phyloP scores from a whole-genome alignment of 2,329 filamentous ascomycete genomes.

The Paecilomyces formosus region DNA sequence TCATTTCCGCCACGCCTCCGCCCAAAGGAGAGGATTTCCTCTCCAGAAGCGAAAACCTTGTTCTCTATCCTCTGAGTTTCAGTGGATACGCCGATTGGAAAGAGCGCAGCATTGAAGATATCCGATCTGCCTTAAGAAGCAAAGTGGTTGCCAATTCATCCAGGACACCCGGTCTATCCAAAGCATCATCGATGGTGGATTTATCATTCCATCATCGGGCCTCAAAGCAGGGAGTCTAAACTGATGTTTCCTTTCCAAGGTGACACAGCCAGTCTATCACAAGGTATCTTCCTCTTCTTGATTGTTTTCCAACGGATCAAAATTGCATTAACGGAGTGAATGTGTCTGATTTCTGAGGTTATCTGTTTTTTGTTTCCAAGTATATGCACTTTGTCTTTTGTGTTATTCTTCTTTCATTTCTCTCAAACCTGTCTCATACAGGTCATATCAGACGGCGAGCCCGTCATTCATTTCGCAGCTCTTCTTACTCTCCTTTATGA shows the following conservation, averaged over 20 bases:
- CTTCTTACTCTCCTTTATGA: neutral
- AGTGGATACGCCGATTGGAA: conserved; percentile 44
- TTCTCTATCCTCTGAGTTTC: conserved; percentile 33
- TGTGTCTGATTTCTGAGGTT: neutral
- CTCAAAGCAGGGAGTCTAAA: neutral
- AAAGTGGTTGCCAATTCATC: conserved; percentile 22
- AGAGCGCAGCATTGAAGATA: conserved; percentile 39
- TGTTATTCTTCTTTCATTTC: neutral
- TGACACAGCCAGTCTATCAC: neutral
- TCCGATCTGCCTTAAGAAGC: conserved; percentile 33
- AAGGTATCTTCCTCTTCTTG: neutral
- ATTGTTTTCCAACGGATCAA: neutral
- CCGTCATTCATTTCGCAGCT: neutral
- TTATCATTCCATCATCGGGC: neutral
- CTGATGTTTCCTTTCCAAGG: neutral
- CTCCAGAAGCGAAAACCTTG: conserved; percentile 26
- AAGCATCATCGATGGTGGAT: neutral
- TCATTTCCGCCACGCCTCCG: conserved; percentile 55
- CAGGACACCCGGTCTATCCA: neutral
- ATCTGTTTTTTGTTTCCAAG: neutral
- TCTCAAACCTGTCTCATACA: neutral
- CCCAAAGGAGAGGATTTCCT: conserved; percentile 46
- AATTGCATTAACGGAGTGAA: neutral
- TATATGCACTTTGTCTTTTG: neutral
- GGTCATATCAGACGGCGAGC: neutral